Evolutionary conservation across 169 alveolate genomes (phyloP), one percentile per base, ranked within the genome.

Genomic region (Plasmodium blacklocki): DNA sequence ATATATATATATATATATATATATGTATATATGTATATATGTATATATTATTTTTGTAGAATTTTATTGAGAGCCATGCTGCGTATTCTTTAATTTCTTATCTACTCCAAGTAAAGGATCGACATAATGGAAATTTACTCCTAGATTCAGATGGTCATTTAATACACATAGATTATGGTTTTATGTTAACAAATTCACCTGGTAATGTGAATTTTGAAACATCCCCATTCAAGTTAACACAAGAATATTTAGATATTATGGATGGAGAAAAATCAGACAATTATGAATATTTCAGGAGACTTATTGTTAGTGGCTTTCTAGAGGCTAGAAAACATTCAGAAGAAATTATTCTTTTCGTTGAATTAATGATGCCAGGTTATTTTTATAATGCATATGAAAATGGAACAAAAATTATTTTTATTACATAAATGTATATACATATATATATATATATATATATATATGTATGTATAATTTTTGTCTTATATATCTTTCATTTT

Each of bases 81-180:
- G 99, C 99, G 7, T 98, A 98, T 88, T 97, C 99, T 14, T 91
- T 98, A 23, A 97, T 98, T 18, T 95, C 98, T 39, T 97, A 97
- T 74, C 94, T 98, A 71, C 93, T 98, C 23, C 98, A 98, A 93
- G 97, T 97, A 47, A 97, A 97, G 88, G 99, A 98, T 89, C 92
- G 99, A 50, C 99, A 98, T 95, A 98, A 98, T 78, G 99, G 99
- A 12, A 98, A 98, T 93, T 94, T 98, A 45, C 86, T 98, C 89
- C 92, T 98, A 70, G 98, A 97, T 88, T 94, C 97, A 29, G 95
- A 95, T 29, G 99, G 99, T 3, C 99, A 97, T 83, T 94, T 98
- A 58, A 96, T 98, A 39, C 99, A 98, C 93, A 98, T 98, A 91
- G 97, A 98, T 88, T 98, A 96, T 93, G 99, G 99, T 3, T 98